phyloP scores from a whole-genome alignment of 108 stramenopile genomes.

The Skeletonema potamos region DNA sequence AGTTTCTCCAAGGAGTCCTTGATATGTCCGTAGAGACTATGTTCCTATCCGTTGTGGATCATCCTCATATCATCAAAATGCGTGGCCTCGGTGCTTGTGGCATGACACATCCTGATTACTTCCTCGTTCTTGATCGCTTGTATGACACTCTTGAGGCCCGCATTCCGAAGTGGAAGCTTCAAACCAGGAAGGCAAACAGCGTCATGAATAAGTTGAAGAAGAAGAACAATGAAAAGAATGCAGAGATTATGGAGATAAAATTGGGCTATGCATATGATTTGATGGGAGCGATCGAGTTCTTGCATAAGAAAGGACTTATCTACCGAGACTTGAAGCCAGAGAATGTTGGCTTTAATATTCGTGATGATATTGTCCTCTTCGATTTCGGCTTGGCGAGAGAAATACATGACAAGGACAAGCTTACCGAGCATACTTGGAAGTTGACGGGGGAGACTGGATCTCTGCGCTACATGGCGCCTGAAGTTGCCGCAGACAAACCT shows the following conservation, averaged over 20 bases:
- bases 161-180: slow-evolving; percentile 42
- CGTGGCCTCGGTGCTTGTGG: slow-evolving; percentile 29
- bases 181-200: slow-evolving; percentile 19
- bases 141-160: slow-evolving; percentile 60
- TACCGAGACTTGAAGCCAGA: slow-evolving; percentile 53
- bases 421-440: slow-evolving; percentile 61
- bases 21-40: slow-evolving; percentile 68
- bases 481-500: slow-evolving; percentile 28
- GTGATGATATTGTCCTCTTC: slow-evolving; percentile 57
- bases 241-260: slow-evolving; percentile 39
- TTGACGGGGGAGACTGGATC: slow-evolving; percentile 79
- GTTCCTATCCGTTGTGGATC: slow-evolving; percentile 48
- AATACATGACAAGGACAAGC: slow-evolving; percentile 18
- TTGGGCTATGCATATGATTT: slow-evolving; percentile 55
- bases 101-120: slow-evolving; percentile 23
- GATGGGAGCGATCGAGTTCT: slow-evolving; percentile 45
- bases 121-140: slow-evolving; percentile 55
- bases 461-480: slow-evolving; percentile 59
- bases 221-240: slow-evolving; percentile 17
- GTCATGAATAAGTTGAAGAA: slow-evolving; percentile 35
- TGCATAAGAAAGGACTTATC: slow-evolving; percentile 45
- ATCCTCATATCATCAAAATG: slow-evolving; percentile 76
- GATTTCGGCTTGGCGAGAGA: slow-evolving; percentile 64
- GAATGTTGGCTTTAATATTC: slow-evolving; percentile 43
- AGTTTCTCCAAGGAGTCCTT: slow-evolving; percentile 48